A percentile compares a stretch with the other conserved stretches of the same genome.
phyloP scores from a whole-genome alignment of 495 filamentous ascomycete species.

The Penicillium paxilli region DNA sequence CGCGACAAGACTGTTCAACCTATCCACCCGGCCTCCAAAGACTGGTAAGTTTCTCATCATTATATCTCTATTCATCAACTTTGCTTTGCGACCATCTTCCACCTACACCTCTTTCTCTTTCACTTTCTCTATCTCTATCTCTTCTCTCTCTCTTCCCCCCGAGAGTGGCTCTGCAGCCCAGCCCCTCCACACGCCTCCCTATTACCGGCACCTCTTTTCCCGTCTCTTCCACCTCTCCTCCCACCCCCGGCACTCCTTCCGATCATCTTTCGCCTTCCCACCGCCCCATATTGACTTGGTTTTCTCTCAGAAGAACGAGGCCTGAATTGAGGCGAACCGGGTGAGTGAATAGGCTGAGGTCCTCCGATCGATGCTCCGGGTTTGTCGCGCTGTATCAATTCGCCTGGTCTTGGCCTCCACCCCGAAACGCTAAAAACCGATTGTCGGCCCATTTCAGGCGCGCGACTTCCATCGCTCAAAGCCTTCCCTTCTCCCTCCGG shows the following conservation, averaged over 20 bases:
- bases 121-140: neutral
- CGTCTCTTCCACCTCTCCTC: slow-evolving; percentile 11
- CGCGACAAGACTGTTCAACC: slow-evolving; percentile 24
- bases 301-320: slow-evolving; percentile 15
- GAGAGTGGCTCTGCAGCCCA: slow-evolving; percentile 22
- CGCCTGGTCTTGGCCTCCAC: slow-evolving; percentile 43
- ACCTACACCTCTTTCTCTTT: neutral
- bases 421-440: slow-evolving; percentile 45
- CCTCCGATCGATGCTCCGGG: slow-evolving; percentile 34
- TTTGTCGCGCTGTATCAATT: slow-evolving; percentile 22
- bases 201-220: slow-evolving; percentile 21
- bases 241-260: slow-evolving; percentile 10
- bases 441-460: slow-evolving; percentile 39
- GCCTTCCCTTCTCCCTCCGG: slow-evolving; percentile 10
- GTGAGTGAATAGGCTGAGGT: slow-evolving; percentile 24
- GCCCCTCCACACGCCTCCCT: slow-evolving; percentile 41
- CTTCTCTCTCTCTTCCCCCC: neutral
- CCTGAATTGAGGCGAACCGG: slow-evolving; percentile 29
- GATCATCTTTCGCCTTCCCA: slow-evolving; percentile 11
- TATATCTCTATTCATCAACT: no score
- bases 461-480: slow-evolving; percentile 31
- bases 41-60: no score
- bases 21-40: slow-evolving; percentile 10
- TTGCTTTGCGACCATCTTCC: no score
- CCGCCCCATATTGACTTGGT: slow-evolving; percentile 13